Percentiles rank a stretch among this genome's conserved stretches.
Evolutionary conservation across 164 flowering plant genomes (phyloP).

Genomic region (grape (Vitis vinifera)): ASM3070453v1 NC_081809.1:26039501-26040000

Average conservation of each 20-base stretch:
- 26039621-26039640: constrained; percentile 93
- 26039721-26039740: constrained; percentile 96
- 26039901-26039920: constrained; percentile 96
- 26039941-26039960: constrained; percentile 90
- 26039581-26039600: constrained; percentile 82
- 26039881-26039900: constrained; percentile 90
- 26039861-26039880: constrained; percentile 95
- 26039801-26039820: constrained; percentile 90
- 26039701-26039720: constrained; percentile 92
- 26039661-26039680: constrained; percentile 91
- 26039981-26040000: constrained; percentile 91
- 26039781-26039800: constrained; percentile 89
- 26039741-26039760: constrained; percentile 99
- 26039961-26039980: constrained; percentile 94
- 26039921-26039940: constrained; percentile 96
- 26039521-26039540: constrained; percentile 99
- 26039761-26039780: constrained; percentile 93
- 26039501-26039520: constrained; percentile 93
- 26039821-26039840: constrained; percentile 94
- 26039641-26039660: constrained; percentile 95
- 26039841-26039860: constrained; percentile 99
- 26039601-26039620: constrained; percentile 94
- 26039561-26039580: constrained; percentile 95
- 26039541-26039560: constrained; percentile 85
- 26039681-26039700: constrained; percentile 95